phyloP scores from a whole-genome alignment of 805 yeast genomes.

The Pichia phayaonensis region DNA sequence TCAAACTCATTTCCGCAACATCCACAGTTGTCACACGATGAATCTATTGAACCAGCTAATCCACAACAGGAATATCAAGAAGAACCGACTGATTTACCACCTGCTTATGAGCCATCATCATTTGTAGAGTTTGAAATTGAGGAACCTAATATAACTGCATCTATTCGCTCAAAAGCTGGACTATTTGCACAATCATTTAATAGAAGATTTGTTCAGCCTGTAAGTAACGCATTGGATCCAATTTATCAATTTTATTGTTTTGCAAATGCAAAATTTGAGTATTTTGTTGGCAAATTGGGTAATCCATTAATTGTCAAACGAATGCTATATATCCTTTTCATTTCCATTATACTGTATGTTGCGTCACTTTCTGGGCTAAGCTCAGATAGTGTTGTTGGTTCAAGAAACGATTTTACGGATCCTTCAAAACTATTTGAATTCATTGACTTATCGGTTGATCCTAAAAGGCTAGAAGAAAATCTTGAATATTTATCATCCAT shows the following conservation, averaged over 20 bases:
- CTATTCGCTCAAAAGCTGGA: constrained; percentile 28
- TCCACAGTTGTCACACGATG: neutral
- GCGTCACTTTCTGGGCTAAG: constrained; percentile 51
- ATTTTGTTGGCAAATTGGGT: constrained; percentile 56
- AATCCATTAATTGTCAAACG: constrained; percentile 81
- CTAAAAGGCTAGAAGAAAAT: constrained; percentile 52
- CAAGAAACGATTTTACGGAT: constrained; percentile 58
- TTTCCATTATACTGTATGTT: constrained; percentile 50
- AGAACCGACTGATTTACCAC: constrained; percentile 17
- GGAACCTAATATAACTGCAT: constrained; percentile 18
- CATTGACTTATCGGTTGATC: constrained; percentile 45
- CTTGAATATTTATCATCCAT: constrained; percentile 66
- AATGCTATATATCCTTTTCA: constrained; percentile 58
- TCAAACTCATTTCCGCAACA: neutral
- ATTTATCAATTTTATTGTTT: constrained; percentile 40
- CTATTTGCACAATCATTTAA: constrained; percentile 32
- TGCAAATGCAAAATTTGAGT: constrained; percentile 43
- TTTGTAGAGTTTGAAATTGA: constrained; percentile 41
- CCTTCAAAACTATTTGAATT: constrained; percentile 42
- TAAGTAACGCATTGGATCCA: constrained; percentile 42
- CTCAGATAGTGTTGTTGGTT: constrained; percentile 34
- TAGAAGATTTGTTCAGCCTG: constrained; percentile 33
- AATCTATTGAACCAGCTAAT: neutral
- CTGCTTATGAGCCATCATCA: constrained; percentile 16
- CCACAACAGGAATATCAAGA: neutral